Percentiles rank a stretch among this genome's conserved stretches.
Conservation (phyloP, 306 rosid species). For the Abrus precatorius region DNA sequence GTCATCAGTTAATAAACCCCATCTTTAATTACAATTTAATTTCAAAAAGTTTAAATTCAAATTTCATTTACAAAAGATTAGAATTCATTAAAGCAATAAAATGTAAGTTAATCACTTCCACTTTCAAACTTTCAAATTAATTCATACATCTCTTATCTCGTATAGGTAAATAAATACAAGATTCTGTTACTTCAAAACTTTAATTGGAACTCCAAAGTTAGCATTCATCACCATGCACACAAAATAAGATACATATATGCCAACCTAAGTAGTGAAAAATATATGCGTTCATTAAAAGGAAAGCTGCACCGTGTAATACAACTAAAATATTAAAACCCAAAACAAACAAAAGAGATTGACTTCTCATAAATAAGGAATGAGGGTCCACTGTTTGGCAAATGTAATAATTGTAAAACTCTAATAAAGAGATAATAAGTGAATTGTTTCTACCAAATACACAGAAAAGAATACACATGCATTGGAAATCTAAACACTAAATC, state of each 20-base stretch:
- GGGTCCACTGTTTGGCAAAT: not conserved
- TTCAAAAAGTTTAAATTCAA: not conserved
- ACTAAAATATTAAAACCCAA: conserved; percentile 36
- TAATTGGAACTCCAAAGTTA: not conserved
- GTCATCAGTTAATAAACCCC: not conserved
- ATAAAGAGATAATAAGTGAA: not conserved
- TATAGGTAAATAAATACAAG: not conserved
- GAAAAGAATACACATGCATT: conserved; percentile 7
- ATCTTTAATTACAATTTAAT: not conserved
- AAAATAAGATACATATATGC: conserved; percentile 63
- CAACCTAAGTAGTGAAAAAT: conserved; percentile 71
- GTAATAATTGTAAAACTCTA: not conserved
- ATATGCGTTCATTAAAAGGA: not conserved
- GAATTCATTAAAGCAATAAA: not conserved
- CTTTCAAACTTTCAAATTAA: not conserved
- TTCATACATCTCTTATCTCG: conserved; percentile 2
- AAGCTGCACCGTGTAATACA: conserved; percentile 20
- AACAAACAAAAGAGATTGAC: not conserved
- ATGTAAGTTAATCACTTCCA: not conserved
- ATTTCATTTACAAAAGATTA: not conserved
- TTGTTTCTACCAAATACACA: conserved; percentile 1
- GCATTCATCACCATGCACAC: not conserved
- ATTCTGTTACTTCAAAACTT: not conserved
- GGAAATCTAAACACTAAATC: conserved; percentile 12
- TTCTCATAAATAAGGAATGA: conserved; percentile 22